Base-by-base conservation (phyloP, 1,139 yeast genomes). In the Kazachstania sp. region DNA sequence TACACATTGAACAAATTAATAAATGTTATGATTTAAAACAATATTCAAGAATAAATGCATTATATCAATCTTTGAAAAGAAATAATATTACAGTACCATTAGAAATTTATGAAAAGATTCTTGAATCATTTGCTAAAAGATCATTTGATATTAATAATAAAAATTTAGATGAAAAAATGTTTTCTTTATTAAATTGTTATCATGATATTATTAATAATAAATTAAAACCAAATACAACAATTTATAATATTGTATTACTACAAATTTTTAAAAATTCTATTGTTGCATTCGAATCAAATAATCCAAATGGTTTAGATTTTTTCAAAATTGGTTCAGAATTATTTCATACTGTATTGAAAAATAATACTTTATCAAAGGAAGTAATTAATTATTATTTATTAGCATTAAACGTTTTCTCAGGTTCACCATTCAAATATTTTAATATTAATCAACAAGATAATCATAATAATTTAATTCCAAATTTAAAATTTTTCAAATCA, bases 261-360 rank as follows among this genome's bases (percentile, higher is more conserved):
- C 72, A 75, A 20, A 68, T 83, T 32, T 67, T 81, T 49, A 67
- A 68, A 37, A 80, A 82, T 15, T 71, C 83, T 30, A 62, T 75
- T 31, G 57, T 66, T 29, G 78, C 80, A 41, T 53, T 52, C 48
- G 56, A 58, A 37, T 43, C 52, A 23, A 54, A 54, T 37, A 63
- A 64, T 45, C 40, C 51, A 9, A 71, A 75, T 49, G 81, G 80
- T 47, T 54, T 58, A 35, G 87, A 83, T 59, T 83, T 80, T 60
- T 74, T 76, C 53, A 77, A 79, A 59, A 76, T 83, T 49, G 83
- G 84, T 0, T 61, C 78, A 47, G 86, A 81, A 54, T 71, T 83
- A 51, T 74, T 81, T 51, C 62, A 79, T 31, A 76, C 84, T 16
- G 55, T 62, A 20, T 64, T 70, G 37, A 61, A 62, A 47, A 69